Base-by-base conservation (phyloP, 805 yeast genomes). In the Vanderwaltozyma polyspora region DNA sequence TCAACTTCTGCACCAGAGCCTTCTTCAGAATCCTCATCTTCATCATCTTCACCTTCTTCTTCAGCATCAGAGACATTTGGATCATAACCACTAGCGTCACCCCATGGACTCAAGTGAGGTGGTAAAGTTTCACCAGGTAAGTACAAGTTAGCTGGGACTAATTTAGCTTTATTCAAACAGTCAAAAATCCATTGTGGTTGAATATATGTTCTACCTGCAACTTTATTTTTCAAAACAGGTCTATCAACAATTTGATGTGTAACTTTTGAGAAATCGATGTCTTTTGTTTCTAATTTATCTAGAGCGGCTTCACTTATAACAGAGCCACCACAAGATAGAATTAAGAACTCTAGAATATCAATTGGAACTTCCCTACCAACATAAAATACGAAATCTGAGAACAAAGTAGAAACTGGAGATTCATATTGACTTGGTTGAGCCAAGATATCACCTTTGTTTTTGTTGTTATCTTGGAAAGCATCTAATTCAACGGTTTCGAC, bases 151-250 rank as follows among this genome's bases (percentile, higher is more conserved):
- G 84, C 95, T 14, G 91, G 74, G 39, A 81, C 66, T 40, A 91
- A 67, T 39, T 72, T 67, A 32, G 74, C 72, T 61, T 80, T 79
- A 65, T 91, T 91, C 40, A 91, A 64, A 51, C 80, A 78, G 58
- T 91, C 98, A 57, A 91, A 87, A 21, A 91, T 68, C 98, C 98
- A 91, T 67, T 91, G 98, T 14, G 98, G 98, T 64, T 91, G 98
- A 31, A 89, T 59, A 54, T 91, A 91, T 0, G 94, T 83, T 66
- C 97, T 76, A 33, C 95, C 95, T 40, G 85, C 80, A 29, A 86
- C 84, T 55, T 78, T 83, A 43, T 74, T 69, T 19, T 68, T 55
- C 29, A 89, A 60, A 50, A 76, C 77, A 21, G 98, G 97, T 60
- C 98, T 77, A 61, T 91, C 98, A 43, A 79, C 78, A 47, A 91